Base-by-base conservation (phyloP, 2,329 filamentous ascomycete genomes). In the Trichophyton mentagrophytes region DNA sequence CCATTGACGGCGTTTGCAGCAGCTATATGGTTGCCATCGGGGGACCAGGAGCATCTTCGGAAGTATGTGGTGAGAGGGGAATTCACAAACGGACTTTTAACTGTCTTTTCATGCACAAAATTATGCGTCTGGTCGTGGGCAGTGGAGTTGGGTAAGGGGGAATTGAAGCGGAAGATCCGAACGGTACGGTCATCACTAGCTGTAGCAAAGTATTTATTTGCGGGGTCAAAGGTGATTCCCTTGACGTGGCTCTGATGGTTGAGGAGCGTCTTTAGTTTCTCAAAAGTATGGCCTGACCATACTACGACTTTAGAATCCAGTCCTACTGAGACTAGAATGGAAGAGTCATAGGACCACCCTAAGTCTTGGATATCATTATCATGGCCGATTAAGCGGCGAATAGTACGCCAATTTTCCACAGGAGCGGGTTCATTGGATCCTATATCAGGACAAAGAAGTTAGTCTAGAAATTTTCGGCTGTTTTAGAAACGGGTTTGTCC, bases 311-410 rank as follows among this genome's bases (percentile, higher is more conserved):
- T 99, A 49, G 93, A 97, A 75, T 99, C 93, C 66, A 99, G 78
- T 1, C 93, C 95, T 27, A 99, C 93, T 0, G 93, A 97, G 3
- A 97, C 91, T 63, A 99, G 78, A 60, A 99, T 89, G 0, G 92
- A 96, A 33, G 91, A 95, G 77, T 99, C 93, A 70, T 87, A 86
- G 20, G 93, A 96, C 93, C 93, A 99, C 33, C 90, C 93, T 62
- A 99, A 79, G 76, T 99, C 95, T 74, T 99, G 93, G 3, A 99
- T 91, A 76, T 99, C 93, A 70, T 97, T 99, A 69, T 99, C 93
- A 72, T 99, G 95, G 15, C 93, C 95, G 62, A 96, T 93, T 59
- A 99, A 79, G 64, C 93, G 86, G 71, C 90, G 89, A 69, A 91
- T 87, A 22, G 95, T 95, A 74, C 95, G 91, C 93, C 93, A 99